Conservation (phyloP, 768 basidiomycete genomes). For the Agaricus subrufescens region DNA sequence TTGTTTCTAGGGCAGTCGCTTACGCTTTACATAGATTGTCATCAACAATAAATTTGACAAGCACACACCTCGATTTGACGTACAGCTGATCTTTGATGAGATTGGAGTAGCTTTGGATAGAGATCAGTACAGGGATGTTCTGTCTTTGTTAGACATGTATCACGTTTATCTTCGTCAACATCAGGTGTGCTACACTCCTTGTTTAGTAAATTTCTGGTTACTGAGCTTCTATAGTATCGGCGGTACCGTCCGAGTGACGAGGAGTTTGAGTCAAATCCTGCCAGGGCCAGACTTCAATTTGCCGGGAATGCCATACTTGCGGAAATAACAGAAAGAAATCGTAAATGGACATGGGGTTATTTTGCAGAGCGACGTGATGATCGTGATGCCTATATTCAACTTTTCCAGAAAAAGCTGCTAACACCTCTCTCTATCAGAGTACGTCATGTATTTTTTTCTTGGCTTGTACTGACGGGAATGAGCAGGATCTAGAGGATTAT, state of each 20-base stretch:
- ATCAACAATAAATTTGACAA: constrained; percentile 77
- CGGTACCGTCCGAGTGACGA: constrained; percentile 69
- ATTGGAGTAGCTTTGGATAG: constrained; percentile 90
- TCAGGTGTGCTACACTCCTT: constrained; percentile 43
- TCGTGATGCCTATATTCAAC: constrained; percentile 74
- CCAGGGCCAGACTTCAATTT: constrained; percentile 70
- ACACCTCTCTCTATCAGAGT: constrained; percentile 53
- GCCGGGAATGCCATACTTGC: constrained; percentile 76
- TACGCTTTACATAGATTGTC: constrained; percentile 46
- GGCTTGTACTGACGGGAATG: constrained; percentile 36
- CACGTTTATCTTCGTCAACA: constrained; percentile 88
- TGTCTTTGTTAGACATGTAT: constrained; percentile 93
- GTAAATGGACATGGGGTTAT: constrained; percentile 90
- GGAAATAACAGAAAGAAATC: constrained; percentile 77
- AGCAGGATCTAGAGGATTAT: constrained; percentile 31
- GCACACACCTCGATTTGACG: constrained; percentile 79
- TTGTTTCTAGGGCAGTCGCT: constrained; percentile 7
- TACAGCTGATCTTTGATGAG: constrained; percentile 85
- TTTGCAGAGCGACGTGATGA: constrained; percentile 87
- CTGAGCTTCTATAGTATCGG: constrained; percentile 57
- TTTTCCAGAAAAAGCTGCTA: constrained; percentile 76
- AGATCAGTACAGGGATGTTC: constrained; percentile 89
- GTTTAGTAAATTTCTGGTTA: background rate
- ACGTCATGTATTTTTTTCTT: constrained; percentile 19
- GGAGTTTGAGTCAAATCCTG: constrained; percentile 53